phyloP scores from a whole-genome alignment of 75 land plant species.

The Cryptomeria japonica region DNA sequence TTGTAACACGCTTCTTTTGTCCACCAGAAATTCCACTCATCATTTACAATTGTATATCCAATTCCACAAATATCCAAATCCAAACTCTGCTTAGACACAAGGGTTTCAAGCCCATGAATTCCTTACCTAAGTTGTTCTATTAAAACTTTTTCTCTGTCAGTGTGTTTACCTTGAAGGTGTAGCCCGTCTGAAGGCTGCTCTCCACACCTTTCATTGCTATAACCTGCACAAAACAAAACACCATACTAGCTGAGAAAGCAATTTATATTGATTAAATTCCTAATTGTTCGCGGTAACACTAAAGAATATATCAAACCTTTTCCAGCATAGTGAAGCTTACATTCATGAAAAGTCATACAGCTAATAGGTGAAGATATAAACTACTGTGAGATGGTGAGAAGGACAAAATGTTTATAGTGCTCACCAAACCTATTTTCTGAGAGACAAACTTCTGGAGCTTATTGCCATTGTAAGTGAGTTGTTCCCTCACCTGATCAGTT shows the following conservation, averaged over 20 bases:
- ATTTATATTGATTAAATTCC: neutral
- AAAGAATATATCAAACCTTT: neutral
- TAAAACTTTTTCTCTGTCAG: neutral
- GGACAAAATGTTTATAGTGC: too few species aligned
- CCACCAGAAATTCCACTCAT: constrained; percentile 49
- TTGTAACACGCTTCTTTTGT: constrained; percentile 45
- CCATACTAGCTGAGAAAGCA: neutral
- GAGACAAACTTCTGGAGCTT: too few species aligned
- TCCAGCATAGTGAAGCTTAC: constrained; percentile 24
- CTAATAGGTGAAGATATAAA: neutral
- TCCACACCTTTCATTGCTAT: constrained; percentile 65
- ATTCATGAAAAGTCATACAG: constrained; percentile 70
- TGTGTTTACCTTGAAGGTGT: constrained; percentile 61
- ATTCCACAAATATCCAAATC: constrained; percentile 39
- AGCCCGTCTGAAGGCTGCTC: constrained; percentile 66
- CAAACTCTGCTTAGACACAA: constrained; percentile 24
- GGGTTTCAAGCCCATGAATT: neutral
- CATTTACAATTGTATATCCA: constrained; percentile 40
- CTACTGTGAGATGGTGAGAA: too few species aligned
- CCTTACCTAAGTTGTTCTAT: neutral
- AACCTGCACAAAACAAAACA: constrained; percentile 39
- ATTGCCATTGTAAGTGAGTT: too few species aligned
- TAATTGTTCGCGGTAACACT: neutral
- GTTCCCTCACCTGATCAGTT: too few species aligned
- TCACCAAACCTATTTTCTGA: too few species aligned